Evolutionary conservation across 768 basidiomycete species (phyloP).

Genomic region (Suillus decipiens): DNA sequence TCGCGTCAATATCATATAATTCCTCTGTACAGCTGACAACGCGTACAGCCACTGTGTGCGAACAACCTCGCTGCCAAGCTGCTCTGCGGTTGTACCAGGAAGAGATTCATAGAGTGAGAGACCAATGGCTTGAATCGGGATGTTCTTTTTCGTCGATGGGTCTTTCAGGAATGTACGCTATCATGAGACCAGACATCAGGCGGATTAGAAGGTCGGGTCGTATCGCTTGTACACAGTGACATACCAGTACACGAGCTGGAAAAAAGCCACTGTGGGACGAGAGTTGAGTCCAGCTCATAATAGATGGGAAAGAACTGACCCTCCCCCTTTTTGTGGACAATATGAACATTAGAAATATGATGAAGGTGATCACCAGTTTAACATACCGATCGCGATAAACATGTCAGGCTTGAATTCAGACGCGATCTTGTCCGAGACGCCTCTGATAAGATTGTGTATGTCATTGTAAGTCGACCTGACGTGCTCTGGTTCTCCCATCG

Average conservation of each 20-base stretch:
- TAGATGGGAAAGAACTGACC: slow-evolving; percentile 51
- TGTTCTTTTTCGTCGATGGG: slow-evolving; percentile 65
- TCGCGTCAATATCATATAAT: slow-evolving; percentile 6
- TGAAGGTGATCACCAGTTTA: slow-evolving; percentile 20
- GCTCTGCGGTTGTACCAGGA: slow-evolving; percentile 68
- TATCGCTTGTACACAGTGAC: slow-evolving; percentile 10
- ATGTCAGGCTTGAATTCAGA: slow-evolving; percentile 83
- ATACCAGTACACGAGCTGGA: slow-evolving; percentile 87
- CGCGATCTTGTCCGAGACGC: slow-evolving; percentile 65
- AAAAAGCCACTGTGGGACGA: slow-evolving; percentile 77
- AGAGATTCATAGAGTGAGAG: slow-evolving; percentile 93
- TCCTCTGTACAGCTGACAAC: slow-evolving; percentile 1
- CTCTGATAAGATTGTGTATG: slow-evolving; percentile 85
- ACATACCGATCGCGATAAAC: slow-evolving; percentile 76
- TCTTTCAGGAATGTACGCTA: slow-evolving; percentile 86
- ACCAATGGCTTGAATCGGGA: slow-evolving; percentile 96
- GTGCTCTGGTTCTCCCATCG: slow-evolving; percentile 54
- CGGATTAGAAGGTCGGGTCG: slow-evolving; percentile 4
- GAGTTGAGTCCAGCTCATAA: slow-evolving; percentile 18
- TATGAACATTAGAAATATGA: background rate
- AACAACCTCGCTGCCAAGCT: slow-evolving; percentile 82
- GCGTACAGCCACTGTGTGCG: slow-evolving; percentile 95
- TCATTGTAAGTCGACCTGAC: slow-evolving; percentile 85
- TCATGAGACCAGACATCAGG: background rate
- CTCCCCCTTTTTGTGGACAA: slow-evolving; percentile 57